Percentiles rank a stretch among this genome's conserved stretches.
phyloP scores from a whole-genome alignment of 2,329 filamentous ascomycete species.

The Nothomitra cinnamomea region DNA sequence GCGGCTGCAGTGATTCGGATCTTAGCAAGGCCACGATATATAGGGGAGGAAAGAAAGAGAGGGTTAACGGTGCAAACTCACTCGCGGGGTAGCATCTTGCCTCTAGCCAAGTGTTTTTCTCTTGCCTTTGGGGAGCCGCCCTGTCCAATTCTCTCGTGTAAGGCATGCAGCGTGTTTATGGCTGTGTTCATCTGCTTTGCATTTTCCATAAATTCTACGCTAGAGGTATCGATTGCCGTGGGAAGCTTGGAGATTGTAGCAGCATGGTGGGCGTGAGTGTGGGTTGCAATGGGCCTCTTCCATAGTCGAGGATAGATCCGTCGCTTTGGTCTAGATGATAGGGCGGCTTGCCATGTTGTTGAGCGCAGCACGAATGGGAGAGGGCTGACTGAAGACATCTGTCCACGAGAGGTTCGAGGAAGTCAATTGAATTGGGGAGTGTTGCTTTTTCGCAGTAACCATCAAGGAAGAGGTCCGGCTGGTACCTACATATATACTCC shows the following conservation, averaged over 20 bases:
- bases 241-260: constrained; percentile 66
- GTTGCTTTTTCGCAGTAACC: too few species aligned
- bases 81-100: constrained; percentile 90
- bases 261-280: constrained; percentile 68
- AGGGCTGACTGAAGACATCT: too few species aligned
- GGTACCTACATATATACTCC: too few species aligned
- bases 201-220: constrained; percentile 69
- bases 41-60: background rate
- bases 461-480: too few species aligned
- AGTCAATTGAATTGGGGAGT: too few species aligned
- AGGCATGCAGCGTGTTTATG: constrained; percentile 46
- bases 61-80: constrained; percentile 11
- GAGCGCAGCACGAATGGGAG: too few species aligned
- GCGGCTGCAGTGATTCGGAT: constrained; percentile 26
- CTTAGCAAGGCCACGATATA: background rate
- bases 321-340: background rate
- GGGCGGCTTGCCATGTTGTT: background rate
- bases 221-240: constrained; percentile 58
- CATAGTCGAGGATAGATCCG: background rate
- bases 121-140: constrained; percentile 70
- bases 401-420: too few species aligned
- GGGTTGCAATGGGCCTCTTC: constrained; percentile 43
- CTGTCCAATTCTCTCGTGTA: constrained; percentile 54
- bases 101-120: constrained; percentile 70
- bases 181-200: constrained; percentile 58